These are phyloP conservation scores for Alternaria panax DNA, from an alignment of 2,329 filamentous ascomycete species.

Conservation along the genomic window DNA sequence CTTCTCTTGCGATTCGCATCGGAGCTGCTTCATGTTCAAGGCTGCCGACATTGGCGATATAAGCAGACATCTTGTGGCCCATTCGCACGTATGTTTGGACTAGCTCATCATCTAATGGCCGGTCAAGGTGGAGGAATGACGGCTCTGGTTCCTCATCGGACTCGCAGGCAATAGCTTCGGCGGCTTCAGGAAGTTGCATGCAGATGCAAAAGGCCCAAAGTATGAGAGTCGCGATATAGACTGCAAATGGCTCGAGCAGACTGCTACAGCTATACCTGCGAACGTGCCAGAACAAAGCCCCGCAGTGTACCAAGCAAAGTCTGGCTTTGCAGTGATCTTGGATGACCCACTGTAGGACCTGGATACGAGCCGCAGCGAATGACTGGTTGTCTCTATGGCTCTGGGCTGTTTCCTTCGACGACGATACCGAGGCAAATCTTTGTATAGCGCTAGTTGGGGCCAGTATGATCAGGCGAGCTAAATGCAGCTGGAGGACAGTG, in stretches of 20 bases:
- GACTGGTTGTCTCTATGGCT: not conserved
- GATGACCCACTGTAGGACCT: slow-evolving; percentile 59
- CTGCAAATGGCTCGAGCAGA: slow-evolving; percentile 58
- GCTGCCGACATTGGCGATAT: slow-evolving; percentile 62
- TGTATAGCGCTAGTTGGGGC: slow-evolving; percentile 58
- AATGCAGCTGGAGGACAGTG: slow-evolving; percentile 64
- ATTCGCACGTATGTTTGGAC: slow-evolving; percentile 57
- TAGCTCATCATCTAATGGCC: slow-evolving; percentile 65
- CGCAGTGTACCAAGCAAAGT: slow-evolving; percentile 63
- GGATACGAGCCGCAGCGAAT: slow-evolving; percentile 7
- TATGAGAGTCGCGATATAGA: slow-evolving; percentile 56
- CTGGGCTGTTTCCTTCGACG: slow-evolving; percentile 10
- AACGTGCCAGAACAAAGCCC: slow-evolving; percentile 61
- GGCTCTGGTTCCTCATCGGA: slow-evolving; percentile 38
- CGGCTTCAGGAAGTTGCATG: slow-evolving; percentile 16
- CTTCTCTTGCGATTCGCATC: slow-evolving; percentile 13
- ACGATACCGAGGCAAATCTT: slow-evolving; percentile 47
- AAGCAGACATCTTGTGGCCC: slow-evolving; percentile 59
- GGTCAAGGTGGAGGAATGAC: slow-evolving; percentile 61
- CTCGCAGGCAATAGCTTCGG: slow-evolving; percentile 8
- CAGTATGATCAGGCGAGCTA: slow-evolving; percentile 62
- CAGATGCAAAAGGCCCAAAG: slow-evolving; percentile 57
- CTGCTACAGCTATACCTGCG: slow-evolving; percentile 57
- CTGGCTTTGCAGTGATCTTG: slow-evolving; percentile 65
- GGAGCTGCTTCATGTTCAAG: slow-evolving; percentile 44